A percentile compares a stretch with the other conserved stretches of the same genome.
These are phyloP conservation scores for Phytophthora sojae DNA, from an alignment of 352 stramenopile genomes.

Conservation along the genomic window DNA sequence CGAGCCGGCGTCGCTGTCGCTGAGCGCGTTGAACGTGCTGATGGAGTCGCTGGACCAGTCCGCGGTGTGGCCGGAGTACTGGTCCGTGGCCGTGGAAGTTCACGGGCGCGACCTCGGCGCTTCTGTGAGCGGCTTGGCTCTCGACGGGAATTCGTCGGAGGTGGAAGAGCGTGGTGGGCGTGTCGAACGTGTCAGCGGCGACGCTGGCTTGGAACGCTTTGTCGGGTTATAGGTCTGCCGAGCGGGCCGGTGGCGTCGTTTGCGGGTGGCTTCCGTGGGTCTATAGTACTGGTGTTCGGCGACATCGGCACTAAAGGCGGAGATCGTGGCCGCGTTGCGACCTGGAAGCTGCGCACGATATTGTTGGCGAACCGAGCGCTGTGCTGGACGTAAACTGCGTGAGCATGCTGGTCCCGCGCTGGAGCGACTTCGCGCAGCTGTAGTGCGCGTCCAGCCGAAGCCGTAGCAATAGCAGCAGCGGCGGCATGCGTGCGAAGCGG, in stretches of 20 bases:
- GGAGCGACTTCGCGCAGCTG: too few relatives aligned
- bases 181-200: conserved; percentile 13
- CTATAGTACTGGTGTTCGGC: too few relatives aligned
- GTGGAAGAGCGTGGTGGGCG: conserved; percentile 3
- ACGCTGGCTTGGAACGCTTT: conserved; percentile 5
- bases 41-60: conserved; percentile 8
- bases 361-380: too few relatives aligned
- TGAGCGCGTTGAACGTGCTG: conserved; percentile 8
- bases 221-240: neutral
- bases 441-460: too few relatives aligned
- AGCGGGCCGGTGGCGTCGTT: conserved; percentile 6
- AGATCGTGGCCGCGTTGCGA: too few relatives aligned
- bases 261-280: conserved; percentile 1
- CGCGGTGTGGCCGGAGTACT: conserved; percentile 18
- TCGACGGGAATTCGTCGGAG: neutral
- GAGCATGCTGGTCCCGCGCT: too few relatives aligned
- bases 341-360: too few relatives aligned
- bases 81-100: conserved; percentile 10
- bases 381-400: too few relatives aligned
- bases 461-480: too few relatives aligned
- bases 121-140: neutral
- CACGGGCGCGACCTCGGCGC: conserved; percentile 1
- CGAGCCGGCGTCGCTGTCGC: conserved; percentile 19
- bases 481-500: too few relatives aligned
- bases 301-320: too few relatives aligned